These are phyloP conservation scores for Solanum pimpinellifolium DNA, from an alignment of 257 asterid species.

Conservation along the genomic window DNA sequence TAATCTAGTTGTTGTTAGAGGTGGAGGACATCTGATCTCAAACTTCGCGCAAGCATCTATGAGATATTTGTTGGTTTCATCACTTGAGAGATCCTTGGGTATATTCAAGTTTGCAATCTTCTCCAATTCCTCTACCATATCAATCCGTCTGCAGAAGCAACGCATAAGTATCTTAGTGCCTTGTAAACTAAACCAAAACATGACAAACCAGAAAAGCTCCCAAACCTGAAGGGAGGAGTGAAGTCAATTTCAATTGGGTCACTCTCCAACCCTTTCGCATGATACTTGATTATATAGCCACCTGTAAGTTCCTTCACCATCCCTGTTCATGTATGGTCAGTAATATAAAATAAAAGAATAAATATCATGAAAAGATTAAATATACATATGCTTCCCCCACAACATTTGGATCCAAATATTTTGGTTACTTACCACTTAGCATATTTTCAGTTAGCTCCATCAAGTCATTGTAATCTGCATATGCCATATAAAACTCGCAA, in stretches of 20 bases:
- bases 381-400: not conserved
- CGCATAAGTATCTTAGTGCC: not conserved
- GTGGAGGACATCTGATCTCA: conserved; percentile 85
- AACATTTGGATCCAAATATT: not conserved
- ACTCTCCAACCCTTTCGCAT: conserved; percentile 63
- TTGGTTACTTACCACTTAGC: conserved; percentile 34
- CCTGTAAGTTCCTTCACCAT: conserved; percentile 93
- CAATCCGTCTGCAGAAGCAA: conserved; percentile 52
- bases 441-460: conserved; percentile 76
- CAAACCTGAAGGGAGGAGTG: conserved; percentile 93
- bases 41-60: conserved; percentile 58
- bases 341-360: not conserved
- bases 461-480: conserved; percentile 77
- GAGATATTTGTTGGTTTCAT: conserved; percentile 67
- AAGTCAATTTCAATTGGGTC: conserved; percentile 94
- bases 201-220: not conserved
- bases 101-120: conserved; percentile 59
- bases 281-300: conserved; percentile 66
- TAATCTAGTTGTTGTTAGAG: conserved; percentile 78
- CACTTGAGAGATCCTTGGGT: conserved; percentile 76
- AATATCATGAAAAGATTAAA: not conserved
- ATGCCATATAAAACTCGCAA: conserved; percentile 91
- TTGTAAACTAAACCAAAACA: not conserved
- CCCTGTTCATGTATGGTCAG: conserved; percentile 24
- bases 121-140: conserved; percentile 90